phyloP scores from a whole-genome alignment of 257 asterid species.

The Nicotiana attenuata region DNA sequence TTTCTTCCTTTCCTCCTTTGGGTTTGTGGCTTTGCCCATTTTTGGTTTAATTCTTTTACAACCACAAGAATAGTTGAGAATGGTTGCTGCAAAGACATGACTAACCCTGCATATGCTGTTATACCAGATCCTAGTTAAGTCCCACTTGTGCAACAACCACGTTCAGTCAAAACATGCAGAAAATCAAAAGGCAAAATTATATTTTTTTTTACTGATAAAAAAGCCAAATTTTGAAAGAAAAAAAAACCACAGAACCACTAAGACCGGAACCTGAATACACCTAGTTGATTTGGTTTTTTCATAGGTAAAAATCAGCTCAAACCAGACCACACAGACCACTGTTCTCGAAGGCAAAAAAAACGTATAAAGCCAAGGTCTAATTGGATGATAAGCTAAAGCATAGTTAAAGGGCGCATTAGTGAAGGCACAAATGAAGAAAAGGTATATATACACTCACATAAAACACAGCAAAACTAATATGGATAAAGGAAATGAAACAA shows the following conservation, averaged over 20 bases:
- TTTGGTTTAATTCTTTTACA: neutral
- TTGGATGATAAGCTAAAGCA: neutral
- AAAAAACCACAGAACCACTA: neutral
- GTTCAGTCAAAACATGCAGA: neutral
- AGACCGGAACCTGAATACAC: neutral
- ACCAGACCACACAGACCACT: neutral
- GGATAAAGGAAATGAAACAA: slow-evolving; percentile 2
- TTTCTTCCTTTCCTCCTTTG: neutral
- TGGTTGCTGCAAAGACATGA: neutral
- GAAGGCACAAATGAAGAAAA: neutral
- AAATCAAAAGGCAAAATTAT: neutral
- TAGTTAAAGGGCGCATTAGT: neutral
- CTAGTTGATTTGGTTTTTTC: neutral
- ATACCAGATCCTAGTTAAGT: slow-evolving; percentile 2
- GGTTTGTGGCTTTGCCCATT: neutral
- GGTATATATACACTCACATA: neutral
- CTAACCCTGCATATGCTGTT: neutral
- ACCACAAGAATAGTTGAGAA: neutral
- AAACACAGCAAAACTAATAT: neutral
- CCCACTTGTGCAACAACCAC: neutral
- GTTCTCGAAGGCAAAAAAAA: neutral
- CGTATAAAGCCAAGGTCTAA: neutral
- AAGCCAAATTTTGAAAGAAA: neutral
- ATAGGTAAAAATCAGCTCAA: neutral
- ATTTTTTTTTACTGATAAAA: neutral